Conservation (phyloP, 768 basidiomycete species). For the Boletus barrowsii region DNA sequence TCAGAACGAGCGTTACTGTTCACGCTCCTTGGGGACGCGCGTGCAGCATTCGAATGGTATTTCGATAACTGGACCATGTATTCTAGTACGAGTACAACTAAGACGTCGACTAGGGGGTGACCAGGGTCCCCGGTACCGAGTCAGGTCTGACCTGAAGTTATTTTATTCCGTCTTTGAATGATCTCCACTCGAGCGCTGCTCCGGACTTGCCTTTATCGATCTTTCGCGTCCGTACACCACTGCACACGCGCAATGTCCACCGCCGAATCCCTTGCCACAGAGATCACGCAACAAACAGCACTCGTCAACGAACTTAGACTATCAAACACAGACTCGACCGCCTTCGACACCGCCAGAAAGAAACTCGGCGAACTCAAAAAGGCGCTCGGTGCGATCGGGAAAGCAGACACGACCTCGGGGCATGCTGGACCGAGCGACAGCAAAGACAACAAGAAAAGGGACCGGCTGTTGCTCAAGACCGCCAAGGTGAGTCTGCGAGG, state of each 20-base stretch:
- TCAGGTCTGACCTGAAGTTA: constrained; percentile 11
- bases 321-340: constrained; percentile 47
- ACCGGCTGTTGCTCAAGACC: constrained; percentile 80
- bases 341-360: constrained; percentile 63
- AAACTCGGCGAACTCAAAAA: constrained; percentile 69
- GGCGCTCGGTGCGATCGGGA: constrained; percentile 42
- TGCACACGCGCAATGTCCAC: constrained; percentile 37
- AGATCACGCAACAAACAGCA: constrained; percentile 54
- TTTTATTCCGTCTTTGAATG: constrained; percentile 14
- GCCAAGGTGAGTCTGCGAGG: constrained; percentile 62
- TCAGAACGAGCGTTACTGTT: constrained; percentile 10
- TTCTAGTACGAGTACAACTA: not conserved
- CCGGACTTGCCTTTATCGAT: constrained; percentile 36
- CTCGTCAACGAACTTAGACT: constrained; percentile 62
- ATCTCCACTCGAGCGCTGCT: constrained; percentile 12
- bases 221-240: constrained; percentile 13
- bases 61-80: constrained; percentile 9
- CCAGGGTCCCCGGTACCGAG: constrained; percentile 23
- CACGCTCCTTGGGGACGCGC: constrained; percentile 23
- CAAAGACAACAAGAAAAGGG: constrained; percentile 60
- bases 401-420: constrained; percentile 24
- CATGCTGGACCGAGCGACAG: constrained; percentile 36
- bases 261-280: constrained; percentile 44
- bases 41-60: constrained; percentile 21
- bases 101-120: constrained; percentile 11